A percentile compares a stretch with the other conserved stretches of the same genome.
Conservation (phyloP, 305 asterid genomes). For the Fraxinus latifolia region DNA sequence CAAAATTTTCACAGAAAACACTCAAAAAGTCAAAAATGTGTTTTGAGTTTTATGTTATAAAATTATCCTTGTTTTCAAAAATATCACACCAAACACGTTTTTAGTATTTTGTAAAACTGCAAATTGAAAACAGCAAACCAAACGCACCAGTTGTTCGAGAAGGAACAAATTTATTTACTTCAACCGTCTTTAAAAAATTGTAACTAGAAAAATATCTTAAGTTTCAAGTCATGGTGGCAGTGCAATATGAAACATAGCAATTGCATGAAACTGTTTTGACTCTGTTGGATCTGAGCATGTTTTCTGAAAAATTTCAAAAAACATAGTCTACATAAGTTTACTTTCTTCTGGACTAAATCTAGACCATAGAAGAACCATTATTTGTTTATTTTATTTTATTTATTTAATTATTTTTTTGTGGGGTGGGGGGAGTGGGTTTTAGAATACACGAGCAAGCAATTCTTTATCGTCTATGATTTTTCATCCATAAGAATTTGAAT, state of each 20-base stretch:
- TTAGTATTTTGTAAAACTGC: too few relatives aligned
- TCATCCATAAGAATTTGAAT: constrained; percentile 1
- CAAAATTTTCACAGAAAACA: too few relatives aligned
- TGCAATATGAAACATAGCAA: neutral
- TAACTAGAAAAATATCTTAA: neutral
- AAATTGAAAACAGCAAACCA: too few relatives aligned
- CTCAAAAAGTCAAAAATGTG: too few relatives aligned
- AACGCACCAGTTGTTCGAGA: neutral
- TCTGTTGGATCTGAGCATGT: neutral
- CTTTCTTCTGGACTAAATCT: neutral
- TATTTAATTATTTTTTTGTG: neutral
- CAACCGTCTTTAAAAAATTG: neutral
- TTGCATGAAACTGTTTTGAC: neutral
- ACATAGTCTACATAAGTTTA: neutral
- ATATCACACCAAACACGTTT: too few relatives aligned
- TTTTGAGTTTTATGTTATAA: too few relatives aligned
- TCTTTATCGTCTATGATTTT: neutral
- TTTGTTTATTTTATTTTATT: neutral
- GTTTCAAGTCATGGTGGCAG: neutral
- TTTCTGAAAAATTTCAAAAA: neutral
- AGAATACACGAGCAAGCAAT: neutral
- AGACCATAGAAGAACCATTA: neutral
- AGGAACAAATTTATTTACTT: neutral
- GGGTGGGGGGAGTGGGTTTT: neutral
- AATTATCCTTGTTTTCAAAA: too few relatives aligned